Base-by-base conservation (phyloP, 768 basidiomycete species). In the Termitomyces sp. region DNA sequence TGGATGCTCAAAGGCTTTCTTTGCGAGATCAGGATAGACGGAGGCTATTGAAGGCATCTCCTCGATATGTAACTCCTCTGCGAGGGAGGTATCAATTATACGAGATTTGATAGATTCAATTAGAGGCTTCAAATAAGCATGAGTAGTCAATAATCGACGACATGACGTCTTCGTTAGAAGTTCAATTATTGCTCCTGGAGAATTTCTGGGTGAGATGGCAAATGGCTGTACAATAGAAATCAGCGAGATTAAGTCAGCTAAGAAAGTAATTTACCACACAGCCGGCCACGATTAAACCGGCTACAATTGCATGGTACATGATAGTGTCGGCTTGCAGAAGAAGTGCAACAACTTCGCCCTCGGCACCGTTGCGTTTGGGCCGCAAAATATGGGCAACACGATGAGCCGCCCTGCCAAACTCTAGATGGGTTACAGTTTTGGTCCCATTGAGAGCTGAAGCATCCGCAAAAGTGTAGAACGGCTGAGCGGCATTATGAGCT, bases 351-450 rank as follows among this genome's bases (percentile, higher is more conserved):
- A 77, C 65, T 24, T 65, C 67, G 14, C 68, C 69, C 16, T 74
- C 69, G 3, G 59, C 55, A 0, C 72, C 66, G 27, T 52, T 54
- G 1, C 72, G 68, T 18, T 61, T 60, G 0, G 76, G 77, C 14
- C 74, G 69, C 18, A 80, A 48, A 20, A 63, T 59, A 58, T 75
- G 75, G 0, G 78, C 77, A 27, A 74, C 66, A 14, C 78, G 72
- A 58, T 80, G 74, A 46, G 70, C 72, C 10, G 79, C 80, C 13
- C 74, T 72, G 18, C 69, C 72, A 59, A 80, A 81, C 54, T 81
- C 77, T 5, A 77, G 54, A 51, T 72, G 71, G 5, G 73, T 69
- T 31, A 81, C 70, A 31, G 62, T 55, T 6, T 66, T 65, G 8
- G 69, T 58, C 12, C 56, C 56, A 2, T 5, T 37, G 12, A 36